Percentiles rank a stretch among this genome's conserved stretches.
phyloP scores from a whole-genome alignment of 208 protist species.

The Crithidia expoeki region DNA sequence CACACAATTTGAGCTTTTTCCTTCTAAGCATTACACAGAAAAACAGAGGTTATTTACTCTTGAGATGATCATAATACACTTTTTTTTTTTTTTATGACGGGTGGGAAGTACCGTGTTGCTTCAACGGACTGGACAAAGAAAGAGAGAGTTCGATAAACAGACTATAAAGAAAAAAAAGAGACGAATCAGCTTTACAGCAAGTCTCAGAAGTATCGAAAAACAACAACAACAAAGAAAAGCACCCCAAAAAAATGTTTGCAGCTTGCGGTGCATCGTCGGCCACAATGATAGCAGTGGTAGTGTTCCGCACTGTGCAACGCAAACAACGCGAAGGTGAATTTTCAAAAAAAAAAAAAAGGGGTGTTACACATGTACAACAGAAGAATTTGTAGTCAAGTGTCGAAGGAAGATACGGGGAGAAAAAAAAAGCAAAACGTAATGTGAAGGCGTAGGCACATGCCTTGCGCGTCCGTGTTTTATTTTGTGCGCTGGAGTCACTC shows the following conservation, averaged over 20 bases:
- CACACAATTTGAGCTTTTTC: too few relatives aligned
- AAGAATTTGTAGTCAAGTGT: slow-evolving; percentile 2
- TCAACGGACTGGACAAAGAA: neutral
- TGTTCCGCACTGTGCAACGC: neutral
- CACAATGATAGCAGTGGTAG: neutral
- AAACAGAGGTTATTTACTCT: neutral
- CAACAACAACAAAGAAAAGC: neutral
- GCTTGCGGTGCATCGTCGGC: neutral
- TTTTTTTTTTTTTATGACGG: slow-evolving; percentile 6
- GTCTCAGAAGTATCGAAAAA: neutral
- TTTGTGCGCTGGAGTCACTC: neutral
- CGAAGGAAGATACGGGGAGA: neutral
- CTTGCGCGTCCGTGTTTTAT: neutral
- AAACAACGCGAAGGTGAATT: neutral
- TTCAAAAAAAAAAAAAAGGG: neutral
- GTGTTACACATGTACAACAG: neutral
- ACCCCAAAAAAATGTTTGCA: neutral
- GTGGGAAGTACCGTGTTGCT: slow-evolving; percentile 7
- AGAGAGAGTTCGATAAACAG: neutral
- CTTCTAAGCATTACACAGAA: too few relatives aligned
- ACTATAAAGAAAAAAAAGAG: slow-evolving; percentile 7
- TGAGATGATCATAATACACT: neutral
- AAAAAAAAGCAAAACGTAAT: neutral
- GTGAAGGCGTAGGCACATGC: slow-evolving; percentile 7
- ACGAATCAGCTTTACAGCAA: neutral